Conservation (phyloP, 108 stramenopile genomes). For the Skeletonema potamos region DNA sequence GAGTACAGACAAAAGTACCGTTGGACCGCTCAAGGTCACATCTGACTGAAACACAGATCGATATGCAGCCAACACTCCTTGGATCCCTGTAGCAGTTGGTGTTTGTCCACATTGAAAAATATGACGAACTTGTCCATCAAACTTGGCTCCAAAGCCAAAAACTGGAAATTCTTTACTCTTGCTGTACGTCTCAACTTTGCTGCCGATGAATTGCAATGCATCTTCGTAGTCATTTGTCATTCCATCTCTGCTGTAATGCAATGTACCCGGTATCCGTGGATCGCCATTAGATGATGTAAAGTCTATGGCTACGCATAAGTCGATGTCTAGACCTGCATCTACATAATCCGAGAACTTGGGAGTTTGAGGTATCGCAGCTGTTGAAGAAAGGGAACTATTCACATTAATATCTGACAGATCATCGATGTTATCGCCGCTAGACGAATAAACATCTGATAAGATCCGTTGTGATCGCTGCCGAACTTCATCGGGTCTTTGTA, state of each 20-base stretch:
- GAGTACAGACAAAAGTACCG: slow-evolving; percentile 57
- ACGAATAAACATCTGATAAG: not conserved
- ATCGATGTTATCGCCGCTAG: not conserved
- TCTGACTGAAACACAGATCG: slow-evolving; percentile 51
- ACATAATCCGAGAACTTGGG: slow-evolving; percentile 34
- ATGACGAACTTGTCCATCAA: slow-evolving; percentile 60
- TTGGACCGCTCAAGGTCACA: slow-evolving; percentile 69
- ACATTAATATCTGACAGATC: no score
- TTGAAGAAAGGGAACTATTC: no score
- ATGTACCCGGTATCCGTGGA: slow-evolving; percentile 44
- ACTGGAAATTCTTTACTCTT: slow-evolving; percentile 65
- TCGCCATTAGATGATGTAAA: slow-evolving; percentile 68
- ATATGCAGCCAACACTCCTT: slow-evolving; percentile 76
- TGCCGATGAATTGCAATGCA: slow-evolving; percentile 73
- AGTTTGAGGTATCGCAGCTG: no score
- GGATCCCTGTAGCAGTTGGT: slow-evolving; percentile 48
- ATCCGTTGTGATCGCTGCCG: slow-evolving; percentile 11
- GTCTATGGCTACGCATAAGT: slow-evolving; percentile 78
- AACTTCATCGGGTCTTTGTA: slow-evolving; percentile 8
- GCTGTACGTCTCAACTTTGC: slow-evolving; percentile 63
- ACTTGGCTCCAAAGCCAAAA: slow-evolving; percentile 90
- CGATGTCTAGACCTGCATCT: slow-evolving; percentile 46
- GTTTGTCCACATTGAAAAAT: slow-evolving; percentile 46
- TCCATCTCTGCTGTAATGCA: slow-evolving; percentile 57
- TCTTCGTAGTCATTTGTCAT: slow-evolving; percentile 72